Evolutionary conservation across 1,284 basidiomycete species (phyloP), one percentile per base, ranked within the genome.

Genomic region (Ganoderma leucocontextum): DNA sequence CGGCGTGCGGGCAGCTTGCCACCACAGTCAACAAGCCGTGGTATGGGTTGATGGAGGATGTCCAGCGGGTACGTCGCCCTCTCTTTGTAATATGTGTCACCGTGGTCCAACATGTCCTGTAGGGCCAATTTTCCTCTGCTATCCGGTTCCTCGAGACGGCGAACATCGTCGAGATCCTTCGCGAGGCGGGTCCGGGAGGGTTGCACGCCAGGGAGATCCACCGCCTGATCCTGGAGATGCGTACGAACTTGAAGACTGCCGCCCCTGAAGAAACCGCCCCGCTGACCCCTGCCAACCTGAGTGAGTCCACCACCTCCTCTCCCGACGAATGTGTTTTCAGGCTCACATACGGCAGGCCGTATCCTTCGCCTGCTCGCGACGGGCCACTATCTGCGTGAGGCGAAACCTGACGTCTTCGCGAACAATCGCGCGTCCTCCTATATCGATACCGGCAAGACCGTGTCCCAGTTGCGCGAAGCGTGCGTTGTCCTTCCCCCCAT

Each of bases 1-100:
- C 89, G 39, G 89, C 90, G 3, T 84, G 86, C 38, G 89, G 86
- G 2, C 90, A 91, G 72, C 78, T 91, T 67, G 80, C 83, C 9
- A 84, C 82, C 4, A 86, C 84, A n/a, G 86, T 90, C 17, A 88
- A 90, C 52, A 70, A 72, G 38, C 71, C 66, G 15, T 72, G 68
- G 68, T 68, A 63, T 15, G 62, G 64, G 22, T 25, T 72, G 33
- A 70, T 69, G 63, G 69, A 66, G 36, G 64, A 64, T 35, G 41
- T 69, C 4, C 64, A 70, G n/a, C 67, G 64, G 49, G 71, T 70
- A 62, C 36, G 61, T 39, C 62, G 3, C 12, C 7, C 2, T 53
- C 49, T 2, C 13, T 4, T 13, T 7, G 47, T 25, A 36, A 25
- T 10, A 49, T 52, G 8, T 4, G 19, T 22, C 47, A 22, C 17